phyloP scores from a whole-genome alignment of 2,329 filamentous ascomycete genomes.

The Sclerotinia glacialis region DNA sequence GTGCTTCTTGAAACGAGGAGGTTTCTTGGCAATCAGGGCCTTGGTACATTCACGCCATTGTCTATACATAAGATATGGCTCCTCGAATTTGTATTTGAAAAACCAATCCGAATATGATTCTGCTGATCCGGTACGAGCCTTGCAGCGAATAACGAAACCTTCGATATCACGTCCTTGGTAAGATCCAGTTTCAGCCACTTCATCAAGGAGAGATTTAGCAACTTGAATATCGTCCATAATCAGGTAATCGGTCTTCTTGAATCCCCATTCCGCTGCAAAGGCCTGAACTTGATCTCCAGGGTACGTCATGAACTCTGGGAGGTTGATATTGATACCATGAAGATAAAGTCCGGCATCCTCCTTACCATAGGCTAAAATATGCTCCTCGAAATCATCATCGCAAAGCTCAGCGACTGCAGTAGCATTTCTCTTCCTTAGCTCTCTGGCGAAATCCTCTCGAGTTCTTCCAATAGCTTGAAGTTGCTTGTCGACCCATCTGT shows the following conservation, averaged over 20 bases:
- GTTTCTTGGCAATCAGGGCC: constrained; percentile 71
- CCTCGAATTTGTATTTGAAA: constrained; percentile 99
- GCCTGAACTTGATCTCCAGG: constrained; percentile 77
- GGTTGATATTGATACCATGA: constrained; percentile 92
- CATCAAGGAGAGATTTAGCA: constrained; percentile 78
- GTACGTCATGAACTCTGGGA: constrained; percentile 89
- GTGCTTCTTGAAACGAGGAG: constrained; percentile 82
- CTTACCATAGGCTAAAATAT: constrained; percentile 83
- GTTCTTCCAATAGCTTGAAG: constrained; percentile 74
- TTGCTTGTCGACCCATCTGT: constrained; percentile 78
- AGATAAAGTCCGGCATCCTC: constrained; percentile 88
- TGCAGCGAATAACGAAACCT: constrained; percentile 94
- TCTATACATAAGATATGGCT: constrained; percentile 97
- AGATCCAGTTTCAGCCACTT: constrained; percentile 81
- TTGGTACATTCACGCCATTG: constrained; percentile 99
- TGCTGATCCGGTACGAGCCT: constrained; percentile 50
- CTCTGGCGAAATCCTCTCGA: constrained; percentile 71
- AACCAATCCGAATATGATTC: constrained; percentile 86
- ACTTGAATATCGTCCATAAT: constrained; percentile 70
- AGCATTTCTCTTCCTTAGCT: constrained; percentile 76
- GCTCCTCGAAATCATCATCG: constrained; percentile 94
- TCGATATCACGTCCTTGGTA: constrained; percentile 92
- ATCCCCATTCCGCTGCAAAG: constrained; percentile 91
- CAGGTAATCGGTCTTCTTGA: constrained; percentile 81
- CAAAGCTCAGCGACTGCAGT: constrained; percentile 95